Conservation (phyloP, 176 grass and related monocot species). For the Alopecurus myosuroides region DNA sequence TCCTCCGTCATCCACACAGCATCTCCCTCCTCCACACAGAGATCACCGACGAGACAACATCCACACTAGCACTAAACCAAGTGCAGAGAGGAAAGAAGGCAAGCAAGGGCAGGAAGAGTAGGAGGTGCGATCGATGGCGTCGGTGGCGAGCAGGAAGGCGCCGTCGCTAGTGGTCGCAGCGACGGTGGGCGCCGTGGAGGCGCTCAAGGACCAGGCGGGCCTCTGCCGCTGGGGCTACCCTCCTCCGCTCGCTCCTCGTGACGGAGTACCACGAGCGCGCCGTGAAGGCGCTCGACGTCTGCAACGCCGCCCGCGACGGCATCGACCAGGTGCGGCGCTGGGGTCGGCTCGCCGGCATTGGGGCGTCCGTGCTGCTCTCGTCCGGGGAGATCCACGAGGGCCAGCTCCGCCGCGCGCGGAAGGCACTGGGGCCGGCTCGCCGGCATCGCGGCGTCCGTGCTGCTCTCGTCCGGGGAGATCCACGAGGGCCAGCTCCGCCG, state of each 20-base stretch:
- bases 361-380: constrained; percentile 45
- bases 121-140: too few species aligned
- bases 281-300: constrained; percentile 90
- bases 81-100: too few species aligned
- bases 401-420: constrained; percentile 69
- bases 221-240: constrained; percentile 76
- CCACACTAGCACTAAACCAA: too few species aligned
- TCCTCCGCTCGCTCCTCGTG: too few species aligned
- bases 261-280: constrained; percentile 71
- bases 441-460: constrained; percentile 56
- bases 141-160: constrained; percentile 26
- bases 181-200: constrained; percentile 60
- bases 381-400: constrained; percentile 46
- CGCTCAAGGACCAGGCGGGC: constrained; percentile 75
- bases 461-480: constrained; percentile 36
- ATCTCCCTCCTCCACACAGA: too few species aligned
- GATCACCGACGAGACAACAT: too few species aligned
- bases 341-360: constrained; percentile 76
- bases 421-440: constrained; percentile 83
- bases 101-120: too few species aligned
- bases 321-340: constrained; percentile 73
- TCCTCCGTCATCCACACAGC: too few species aligned
- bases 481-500: constrained; percentile 76
- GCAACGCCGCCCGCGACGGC: constrained; percentile 84
- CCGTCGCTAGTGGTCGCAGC: constrained; percentile 61